Percentiles rank a stretch among this genome's conserved stretches.
Conservation (phyloP, 768 basidiomycete genomes). For the Lentinula detonsa region DNA sequence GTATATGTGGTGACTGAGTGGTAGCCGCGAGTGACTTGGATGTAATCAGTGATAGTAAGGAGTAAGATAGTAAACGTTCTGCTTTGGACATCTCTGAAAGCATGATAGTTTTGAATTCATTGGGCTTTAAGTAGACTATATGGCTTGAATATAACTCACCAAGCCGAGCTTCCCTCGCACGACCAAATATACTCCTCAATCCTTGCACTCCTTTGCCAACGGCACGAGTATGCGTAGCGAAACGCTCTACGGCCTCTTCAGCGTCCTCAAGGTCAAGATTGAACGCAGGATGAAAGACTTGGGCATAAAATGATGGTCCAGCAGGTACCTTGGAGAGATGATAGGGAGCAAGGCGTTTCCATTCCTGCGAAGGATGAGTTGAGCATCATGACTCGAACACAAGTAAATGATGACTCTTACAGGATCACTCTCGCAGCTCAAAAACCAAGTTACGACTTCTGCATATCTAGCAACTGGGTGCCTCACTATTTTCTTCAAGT, state of each 20-base stretch:
- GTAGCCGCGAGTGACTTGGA: slow-evolving; percentile 48
- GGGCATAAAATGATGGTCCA: slow-evolving; percentile 73
- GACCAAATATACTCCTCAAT: slow-evolving; percentile 55
- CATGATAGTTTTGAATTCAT: neutral
- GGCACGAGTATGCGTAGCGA: slow-evolving; percentile 59
- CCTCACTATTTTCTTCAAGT: slow-evolving; percentile 60
- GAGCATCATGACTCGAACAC: neutral
- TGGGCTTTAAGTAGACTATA: neutral
- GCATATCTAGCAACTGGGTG: slow-evolving; percentile 77
- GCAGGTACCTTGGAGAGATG: slow-evolving; percentile 57
- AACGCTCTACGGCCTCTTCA: slow-evolving; percentile 47
- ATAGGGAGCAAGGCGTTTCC: slow-evolving; percentile 56
- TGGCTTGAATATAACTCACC: slow-evolving; percentile 35
- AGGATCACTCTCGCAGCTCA: slow-evolving; percentile 68
- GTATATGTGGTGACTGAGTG: slow-evolving; percentile 28
- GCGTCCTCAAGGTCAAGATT: slow-evolving; percentile 77
- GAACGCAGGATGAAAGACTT: slow-evolving; percentile 80
- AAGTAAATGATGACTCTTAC: slow-evolving; percentile 33
- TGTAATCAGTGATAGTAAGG: slow-evolving; percentile 69
- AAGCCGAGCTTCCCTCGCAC: slow-evolving; percentile 58
- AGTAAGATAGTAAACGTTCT: slow-evolving; percentile 67
- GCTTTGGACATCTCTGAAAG: slow-evolving; percentile 75
- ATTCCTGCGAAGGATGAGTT: slow-evolving; percentile 45
- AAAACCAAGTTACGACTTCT: slow-evolving; percentile 74
- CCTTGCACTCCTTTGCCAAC: slow-evolving; percentile 66